phyloP scores from a whole-genome alignment of 495 filamentous ascomycete genomes.

The Aspergillus taichungensis region DNA sequence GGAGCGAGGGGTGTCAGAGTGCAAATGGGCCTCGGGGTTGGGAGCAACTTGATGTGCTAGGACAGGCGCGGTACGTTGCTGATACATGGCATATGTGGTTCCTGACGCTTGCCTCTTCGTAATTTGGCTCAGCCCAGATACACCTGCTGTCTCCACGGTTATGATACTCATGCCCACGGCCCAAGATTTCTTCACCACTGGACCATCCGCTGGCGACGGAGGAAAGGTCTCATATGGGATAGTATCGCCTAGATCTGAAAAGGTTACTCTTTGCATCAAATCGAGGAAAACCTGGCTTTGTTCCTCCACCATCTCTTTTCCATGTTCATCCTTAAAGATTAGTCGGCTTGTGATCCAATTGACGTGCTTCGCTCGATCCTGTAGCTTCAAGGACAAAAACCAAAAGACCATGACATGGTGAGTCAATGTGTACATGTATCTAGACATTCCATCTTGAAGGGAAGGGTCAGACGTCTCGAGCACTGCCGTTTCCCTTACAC shows the following conservation, averaged over 20 bases:
- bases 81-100: conserved; percentile 67
- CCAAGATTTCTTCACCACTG: conserved; percentile 69
- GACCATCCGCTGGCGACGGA: conserved; percentile 54
- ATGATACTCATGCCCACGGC: conserved; percentile 80
- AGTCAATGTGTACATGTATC: conserved; percentile 86
- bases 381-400: conserved; percentile 81
- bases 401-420: conserved; percentile 96
- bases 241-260: conserved; percentile 64
- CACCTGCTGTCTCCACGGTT: conserved; percentile 69
- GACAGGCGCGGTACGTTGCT: conserved; percentile 59
- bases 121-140: conserved; percentile 67
- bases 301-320: conserved; percentile 72
- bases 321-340: conserved; percentile 60
- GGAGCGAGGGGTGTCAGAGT: conserved; percentile 29
- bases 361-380: conserved; percentile 74
- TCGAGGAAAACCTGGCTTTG: conserved; percentile 91
- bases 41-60: conserved; percentile 57
- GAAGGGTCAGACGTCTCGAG: conserved; percentile 22
- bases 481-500: conserved; percentile 31
- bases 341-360: conserved; percentile 89
- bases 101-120: conserved; percentile 79
- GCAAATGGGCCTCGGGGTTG: conserved; percentile 36
- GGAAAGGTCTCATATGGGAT: conserved; percentile 46
- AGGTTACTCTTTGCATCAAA: conserved; percentile 88
- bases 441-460: conserved; percentile 39